Conservation (phyloP, 352 stramenopile genomes). For the Pythium phragmiticola region DNA sequence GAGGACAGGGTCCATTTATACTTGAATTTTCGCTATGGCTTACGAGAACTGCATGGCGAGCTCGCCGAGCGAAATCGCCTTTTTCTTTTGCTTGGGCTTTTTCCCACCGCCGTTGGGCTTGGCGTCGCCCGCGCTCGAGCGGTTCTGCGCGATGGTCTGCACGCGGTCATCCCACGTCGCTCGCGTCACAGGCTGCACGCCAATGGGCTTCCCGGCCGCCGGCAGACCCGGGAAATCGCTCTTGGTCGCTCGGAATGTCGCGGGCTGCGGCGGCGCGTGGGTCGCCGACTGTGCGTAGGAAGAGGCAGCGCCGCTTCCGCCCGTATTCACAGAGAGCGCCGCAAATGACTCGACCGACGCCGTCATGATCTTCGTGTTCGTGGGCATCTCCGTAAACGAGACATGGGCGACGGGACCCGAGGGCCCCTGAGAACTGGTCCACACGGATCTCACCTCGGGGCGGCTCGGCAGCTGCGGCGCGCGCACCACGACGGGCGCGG, state of each 20-base stretch:
- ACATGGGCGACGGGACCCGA: constrained; percentile 16
- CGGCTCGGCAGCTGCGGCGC: constrained; percentile 23
- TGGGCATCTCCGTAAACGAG: constrained; percentile 27
- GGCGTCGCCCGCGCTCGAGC: constrained; percentile 5
- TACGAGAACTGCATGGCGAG: constrained; percentile 84
- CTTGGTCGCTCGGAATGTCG: constrained; percentile 47
- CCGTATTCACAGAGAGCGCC: constrained; percentile 35
- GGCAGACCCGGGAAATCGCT: constrained; percentile 81
- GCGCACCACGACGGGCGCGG: constrained; percentile 19
- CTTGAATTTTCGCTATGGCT: constrained; percentile 3
- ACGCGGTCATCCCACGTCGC: constrained; percentile 82
- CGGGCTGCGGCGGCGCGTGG: constrained; percentile 27
- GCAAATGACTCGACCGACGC: constrained; percentile 53
- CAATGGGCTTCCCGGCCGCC: constrained; percentile 47
- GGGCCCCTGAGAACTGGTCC: constrained; percentile 19
- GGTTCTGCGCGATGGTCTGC: constrained; percentile 70
- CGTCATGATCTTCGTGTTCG: constrained; percentile 64
- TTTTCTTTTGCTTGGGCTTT: constrained; percentile 90
- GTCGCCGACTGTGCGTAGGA: constrained; percentile 44
- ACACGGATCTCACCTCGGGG: constrained; percentile 20
- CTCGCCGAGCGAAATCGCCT: constrained; percentile 73
- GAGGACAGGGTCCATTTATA: too few relatives aligned
- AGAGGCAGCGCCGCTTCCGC: constrained; percentile 13
- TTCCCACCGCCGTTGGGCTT: constrained; percentile 14
- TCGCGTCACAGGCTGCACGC: constrained; percentile 73